Evolutionary conservation across 306 rosid species (phyloP), one percentile per base, ranked within the genome.

Genomic region (Citrullus mucosospermus): DNA sequence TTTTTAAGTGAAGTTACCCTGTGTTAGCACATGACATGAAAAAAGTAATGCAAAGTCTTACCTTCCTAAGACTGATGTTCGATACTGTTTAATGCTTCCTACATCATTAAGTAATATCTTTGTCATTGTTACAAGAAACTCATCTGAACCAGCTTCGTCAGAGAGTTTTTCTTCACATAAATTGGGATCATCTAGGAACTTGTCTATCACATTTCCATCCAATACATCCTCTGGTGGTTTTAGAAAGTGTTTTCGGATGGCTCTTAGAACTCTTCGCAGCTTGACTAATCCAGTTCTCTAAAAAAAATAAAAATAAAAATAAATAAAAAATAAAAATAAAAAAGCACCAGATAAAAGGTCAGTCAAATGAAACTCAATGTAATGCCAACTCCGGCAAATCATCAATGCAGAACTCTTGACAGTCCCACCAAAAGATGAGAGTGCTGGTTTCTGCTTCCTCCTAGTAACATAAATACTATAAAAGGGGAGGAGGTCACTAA

Each of bases 121-220:
- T n/a, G 86, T 92, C 81, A 95, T 87, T 69, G 90, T 87, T 83
- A 91, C 93, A 78, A 95, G 93, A 90, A 95, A 92, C 65, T 91
- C 91, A 83, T 90, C 89, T 80, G 96, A 87, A 69, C 97, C 97
- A 73, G 97, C 98, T 81, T 92, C 98, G 44, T 91, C 97, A n/a
- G 97, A 92, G 82, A 95, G 97, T 84, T 89, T 87, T 78, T 95
- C 96, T 92, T 95, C 98, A 66, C 97, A 90, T 75, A 95, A 82
- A 82, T 82, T 81, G 82, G 87, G 88, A 88, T 95, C 96, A 83
- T 95, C 95, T 72, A 95, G 84, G 89, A 95, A 95, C 88, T 86
- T 87, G 39, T 92, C 98, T 75, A 95, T 87, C 67, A 94, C 89
- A 82, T 89, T 95, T 83, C 96, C 96, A 78, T 87, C 83, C 85